Percentiles rank a stretch among this genome's conserved stretches.
Evolutionary conservation across 2,329 filamentous ascomycete genomes (phyloP).

Genomic region (Sporothrix protearum): DNA sequence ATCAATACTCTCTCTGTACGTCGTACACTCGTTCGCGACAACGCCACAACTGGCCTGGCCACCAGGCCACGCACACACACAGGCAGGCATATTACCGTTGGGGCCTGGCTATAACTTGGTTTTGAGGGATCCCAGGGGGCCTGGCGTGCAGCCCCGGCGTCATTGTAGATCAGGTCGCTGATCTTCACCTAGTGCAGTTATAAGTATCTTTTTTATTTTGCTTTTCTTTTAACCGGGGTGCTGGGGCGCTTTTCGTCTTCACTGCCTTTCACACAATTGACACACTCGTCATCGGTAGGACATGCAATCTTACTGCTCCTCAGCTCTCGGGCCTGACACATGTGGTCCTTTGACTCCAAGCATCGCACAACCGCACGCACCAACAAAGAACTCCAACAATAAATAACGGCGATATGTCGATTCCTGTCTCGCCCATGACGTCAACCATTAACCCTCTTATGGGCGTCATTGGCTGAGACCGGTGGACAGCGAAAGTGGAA

Average conservation of each 20-base stretch:
- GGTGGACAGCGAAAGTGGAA: neutral
- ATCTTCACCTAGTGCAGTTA: neutral
- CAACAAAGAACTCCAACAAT: neutral
- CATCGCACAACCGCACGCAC: neutral
- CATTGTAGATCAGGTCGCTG: neutral
- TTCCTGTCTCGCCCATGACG: slow-evolving; percentile 3
- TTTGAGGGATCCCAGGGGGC: neutral
- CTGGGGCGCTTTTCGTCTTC: neutral
- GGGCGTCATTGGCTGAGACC: neutral
- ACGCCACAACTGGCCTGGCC: neutral
- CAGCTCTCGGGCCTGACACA: neutral
- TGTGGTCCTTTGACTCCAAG: neutral
- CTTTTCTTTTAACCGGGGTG: neutral
- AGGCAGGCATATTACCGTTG: neutral
- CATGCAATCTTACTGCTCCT: neutral
- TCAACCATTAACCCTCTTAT: neutral
- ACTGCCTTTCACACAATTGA: neutral
- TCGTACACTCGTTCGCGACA: neutral
- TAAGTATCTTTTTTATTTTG: neutral
- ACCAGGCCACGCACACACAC: neutral
- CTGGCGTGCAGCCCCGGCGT: neutral
- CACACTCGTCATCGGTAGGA: neutral
- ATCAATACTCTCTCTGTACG: neutral
- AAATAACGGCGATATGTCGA: neutral
- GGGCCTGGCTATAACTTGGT: neutral